These are phyloP conservation scores for Xerocomus spinulosus DNA, from an alignment of 768 basidiomycete genomes.

Conservation along the genomic window DNA sequence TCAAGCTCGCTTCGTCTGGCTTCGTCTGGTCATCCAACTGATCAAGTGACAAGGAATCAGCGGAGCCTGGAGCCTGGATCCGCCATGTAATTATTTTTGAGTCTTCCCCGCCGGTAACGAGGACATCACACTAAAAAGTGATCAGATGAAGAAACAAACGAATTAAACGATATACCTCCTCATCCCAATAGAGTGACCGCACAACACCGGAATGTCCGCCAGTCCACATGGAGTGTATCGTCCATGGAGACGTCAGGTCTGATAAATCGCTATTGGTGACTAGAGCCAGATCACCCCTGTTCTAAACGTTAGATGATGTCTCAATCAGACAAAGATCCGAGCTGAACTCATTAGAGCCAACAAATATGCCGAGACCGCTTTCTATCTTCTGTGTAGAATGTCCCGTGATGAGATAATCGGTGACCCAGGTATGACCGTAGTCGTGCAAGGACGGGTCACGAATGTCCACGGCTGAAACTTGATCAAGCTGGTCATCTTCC, in stretches of 20 bases:
- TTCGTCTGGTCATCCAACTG: conserved; percentile 13
- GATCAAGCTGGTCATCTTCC: conserved; percentile 51
- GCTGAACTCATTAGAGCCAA: conserved; percentile 70
- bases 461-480: conserved; percentile 53
- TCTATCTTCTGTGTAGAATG: conserved; percentile 25
- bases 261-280: conserved; percentile 43
- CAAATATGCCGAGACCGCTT: conserved; percentile 48
- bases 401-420: conserved; percentile 68
- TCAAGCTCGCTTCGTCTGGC: conserved; percentile 7
- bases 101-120: conserved; percentile 52
- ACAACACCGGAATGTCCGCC: conserved; percentile 55
- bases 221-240: conserved; percentile 48
- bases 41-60: background rate
- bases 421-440: conserved; percentile 61
- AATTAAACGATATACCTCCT: conserved; percentile 35
- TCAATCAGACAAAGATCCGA: too few relatives aligned
- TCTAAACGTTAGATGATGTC: conserved; percentile 1
- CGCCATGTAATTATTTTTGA: conserved; percentile 43
- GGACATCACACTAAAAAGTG: conserved; percentile 33
- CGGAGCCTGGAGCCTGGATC: conserved; percentile 6
- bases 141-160: background rate
- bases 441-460: conserved; percentile 59
- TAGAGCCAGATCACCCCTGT: conserved; percentile 56
- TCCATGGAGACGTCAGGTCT: conserved; percentile 41
- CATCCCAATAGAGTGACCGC: conserved; percentile 53